Evolutionary conservation across 1,139 yeast species (phyloP), one percentile per base, ranked within the genome.

Genomic region (Oligophagozyma castellii): DNA sequence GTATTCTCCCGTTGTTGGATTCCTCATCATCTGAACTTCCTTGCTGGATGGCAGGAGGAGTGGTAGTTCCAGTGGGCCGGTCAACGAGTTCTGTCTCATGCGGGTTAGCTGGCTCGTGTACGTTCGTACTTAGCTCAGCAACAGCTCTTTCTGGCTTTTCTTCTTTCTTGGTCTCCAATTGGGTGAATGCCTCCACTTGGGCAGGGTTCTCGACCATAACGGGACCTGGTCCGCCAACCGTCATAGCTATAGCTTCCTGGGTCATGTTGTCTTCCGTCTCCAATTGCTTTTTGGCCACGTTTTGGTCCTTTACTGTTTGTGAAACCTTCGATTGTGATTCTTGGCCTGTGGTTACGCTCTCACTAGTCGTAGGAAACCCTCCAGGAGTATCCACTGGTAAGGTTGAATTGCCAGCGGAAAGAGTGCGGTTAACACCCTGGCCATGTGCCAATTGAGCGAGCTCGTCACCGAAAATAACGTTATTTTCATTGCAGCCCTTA

Each of bases 401-500:
- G 12, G 32, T 27, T 12, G 33, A 31, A 14, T 28, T 34, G 3
- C 23, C 23, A n/a, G 16, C 14, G 12, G 16, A 19, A n/a, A n/a
- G 6, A 4, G 24, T 18, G 53, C 50, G 33, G 37, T 44, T 20
- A 44, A 38, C 32, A 31, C 38, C 33, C 37, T 37, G 20, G 7
- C 10, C 10, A 7, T 7, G 7, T 7, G 8, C 10, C 10, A 18
- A 18, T 18, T 18, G 20, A 19, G 29, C 19, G 22, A 47, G 35
- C 18, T 46, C 46, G 8, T 56, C 51, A n/a, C 48, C 44, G 27
- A 56, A 61, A 38, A 77, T 52, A 23, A 60, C 65, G 46, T 79
- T 79, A 59, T 78, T 78, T 30, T 63, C 67, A 44, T 65, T 72
- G 12, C 84, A 84, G 22, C 29, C 26, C 41, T 67, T 74, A 16